A percentile compares a stretch with the other conserved stretches of the same genome.
These are phyloP conservation scores for Suillus occidentalis DNA, from an alignment of 768 basidiomycete genomes.

Conservation along the genomic window DNA sequence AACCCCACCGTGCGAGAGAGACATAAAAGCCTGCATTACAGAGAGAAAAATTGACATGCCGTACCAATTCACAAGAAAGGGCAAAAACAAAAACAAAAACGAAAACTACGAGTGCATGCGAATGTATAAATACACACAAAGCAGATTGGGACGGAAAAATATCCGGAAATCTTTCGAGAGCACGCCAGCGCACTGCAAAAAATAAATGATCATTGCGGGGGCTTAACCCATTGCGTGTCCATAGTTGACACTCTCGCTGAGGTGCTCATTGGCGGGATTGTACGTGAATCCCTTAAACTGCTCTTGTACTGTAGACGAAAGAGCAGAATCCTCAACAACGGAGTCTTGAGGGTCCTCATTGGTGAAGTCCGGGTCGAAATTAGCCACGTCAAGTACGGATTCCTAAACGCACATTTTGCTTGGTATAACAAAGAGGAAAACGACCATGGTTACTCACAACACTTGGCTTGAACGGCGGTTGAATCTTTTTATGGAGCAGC, in stretches of 20 bases:
- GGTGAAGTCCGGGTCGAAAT: constrained; percentile 98
- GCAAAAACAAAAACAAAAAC: not conserved
- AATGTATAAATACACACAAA: constrained; percentile 7
- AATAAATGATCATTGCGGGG: not conserved
- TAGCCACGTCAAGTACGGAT: constrained; percentile 90
- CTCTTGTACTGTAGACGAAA: constrained; percentile 96
- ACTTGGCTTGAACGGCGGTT: constrained; percentile 96
- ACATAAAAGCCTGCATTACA: not conserved
- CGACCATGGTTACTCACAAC: constrained; percentile 57
- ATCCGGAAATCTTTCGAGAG: constrained; percentile 6
- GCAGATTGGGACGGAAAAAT: constrained; percentile 3
- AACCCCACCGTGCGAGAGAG: not conserved
- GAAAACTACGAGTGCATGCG: not conserved
- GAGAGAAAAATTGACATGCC: not conserved
- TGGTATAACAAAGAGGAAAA: not conserved
- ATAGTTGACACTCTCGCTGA: constrained; percentile 82
- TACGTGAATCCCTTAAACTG: constrained; percentile 93
- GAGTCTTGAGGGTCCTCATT: constrained; percentile 94
- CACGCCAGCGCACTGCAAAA: constrained; percentile 3
- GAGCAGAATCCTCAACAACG: constrained; percentile 88
- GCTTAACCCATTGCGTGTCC: constrained; percentile 34
- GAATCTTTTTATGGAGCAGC: constrained; percentile 90
- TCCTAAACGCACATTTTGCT: constrained; percentile 47
- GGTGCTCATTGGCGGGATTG: constrained; percentile 80
- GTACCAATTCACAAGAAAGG: not conserved